Evolutionary conservation across 169 alveolate genomes (phyloP), one percentile per base, ranked within the genome.

Genomic region (Haemoproteus tartakovskyi): DNA sequence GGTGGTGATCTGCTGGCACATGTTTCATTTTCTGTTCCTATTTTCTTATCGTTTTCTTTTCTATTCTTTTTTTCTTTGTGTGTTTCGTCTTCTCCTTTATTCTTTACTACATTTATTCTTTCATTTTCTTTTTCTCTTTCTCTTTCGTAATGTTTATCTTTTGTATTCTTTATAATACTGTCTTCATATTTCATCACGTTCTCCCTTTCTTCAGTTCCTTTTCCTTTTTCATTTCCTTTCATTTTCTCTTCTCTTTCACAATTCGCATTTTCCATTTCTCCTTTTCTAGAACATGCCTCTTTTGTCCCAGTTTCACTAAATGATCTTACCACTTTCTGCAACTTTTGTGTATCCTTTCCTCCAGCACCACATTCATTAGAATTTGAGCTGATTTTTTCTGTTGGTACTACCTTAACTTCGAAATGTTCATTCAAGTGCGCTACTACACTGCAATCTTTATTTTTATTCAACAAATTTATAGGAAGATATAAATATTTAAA

Each of bases 401-500:
- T n/a, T n/a, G n/a, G n/a, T n/a, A n/a, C n/a, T n/a, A n/a, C n/a
- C n/a, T n/a, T n/a, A n/a, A n/a, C n/a, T n/a, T n/a, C n/a, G n/a
- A n/a, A n/a, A n/a, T n/a, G n/a, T n/a, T n/a, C n/a, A 56, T 56
- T 51, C 0, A 56, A 43, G 46, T 57, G 84, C 0, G 62, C 84
- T 18, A 50, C 70, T 2, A 45, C 36, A 18, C 59, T 74, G 5
- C 43, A 46, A n/a, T 26, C 37, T 16, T 37, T 74, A 16, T 24
- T 19, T 3, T 37, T 12, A 37, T 59, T 40, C 18, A 74, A 74
- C 36, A 56, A 56, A 16, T 45, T 40, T 2, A 46, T 16, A 8
- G 84, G 84, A 29, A 74, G 59, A 43, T 57, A 74, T 6, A 74
- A 26, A 57, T 74, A 74, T 19, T 74, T 74, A 2, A 74, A 40